Evolutionary conservation across 495 filamentous ascomycete species (phyloP).

Genomic region (Penicillium roqueforti): DNA sequence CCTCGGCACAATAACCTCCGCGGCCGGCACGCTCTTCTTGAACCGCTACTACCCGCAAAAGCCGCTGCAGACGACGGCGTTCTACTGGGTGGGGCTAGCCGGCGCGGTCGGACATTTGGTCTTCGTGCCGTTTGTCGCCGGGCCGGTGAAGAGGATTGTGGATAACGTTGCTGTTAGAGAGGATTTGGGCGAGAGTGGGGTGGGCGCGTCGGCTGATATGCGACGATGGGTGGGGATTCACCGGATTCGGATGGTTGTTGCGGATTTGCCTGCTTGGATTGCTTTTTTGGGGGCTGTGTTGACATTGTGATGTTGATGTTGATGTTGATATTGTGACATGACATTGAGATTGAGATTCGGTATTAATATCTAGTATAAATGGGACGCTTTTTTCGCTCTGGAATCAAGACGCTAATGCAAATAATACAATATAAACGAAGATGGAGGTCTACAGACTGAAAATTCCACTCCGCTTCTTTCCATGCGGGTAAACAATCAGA

Average conservation of each 20-base stretch:
- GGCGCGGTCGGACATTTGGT: slow-evolving; percentile 20
- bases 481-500: slow-evolving; percentile 73
- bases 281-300: slow-evolving; percentile 17
- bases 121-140: slow-evolving; percentile 21
- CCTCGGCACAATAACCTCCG: slow-evolving; percentile 9
- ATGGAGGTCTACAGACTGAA: slow-evolving; percentile 65
- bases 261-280: slow-evolving; percentile 21
- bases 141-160: slow-evolving; percentile 16
- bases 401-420: not conserved
- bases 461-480: slow-evolving; percentile 77
- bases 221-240: slow-evolving; percentile 21
- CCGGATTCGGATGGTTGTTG: slow-evolving; percentile 17
- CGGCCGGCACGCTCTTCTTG: slow-evolving; percentile 8
- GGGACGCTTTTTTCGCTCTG: not conserved
- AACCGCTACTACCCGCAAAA: not conserved
- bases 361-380: not conserved
- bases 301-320: too few species aligned
- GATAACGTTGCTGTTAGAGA: slow-evolving; percentile 1
- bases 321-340: too few species aligned
- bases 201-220: slow-evolving; percentile 12
- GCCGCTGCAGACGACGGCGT: slow-evolving; percentile 8
- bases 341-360: too few species aligned
- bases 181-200: slow-evolving; percentile 6
- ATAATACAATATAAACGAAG: not conserved
- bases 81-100: slow-evolving; percentile 18